Conservation (phyloP, 768 basidiomycete species). For the Boletus sensibilis region DNA sequence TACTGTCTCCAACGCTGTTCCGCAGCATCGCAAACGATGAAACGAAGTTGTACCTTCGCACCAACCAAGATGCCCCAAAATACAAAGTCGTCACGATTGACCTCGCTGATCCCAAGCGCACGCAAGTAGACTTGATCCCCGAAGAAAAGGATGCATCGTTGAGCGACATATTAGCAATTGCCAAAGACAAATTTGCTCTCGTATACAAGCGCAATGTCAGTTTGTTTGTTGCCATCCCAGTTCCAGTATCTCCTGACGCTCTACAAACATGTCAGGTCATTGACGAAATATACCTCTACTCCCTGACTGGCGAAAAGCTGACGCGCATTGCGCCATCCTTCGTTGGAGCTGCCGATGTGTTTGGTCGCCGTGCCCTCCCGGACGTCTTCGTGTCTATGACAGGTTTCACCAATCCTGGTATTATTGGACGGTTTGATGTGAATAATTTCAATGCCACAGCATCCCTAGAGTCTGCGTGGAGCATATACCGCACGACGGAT, state of each 20-base stretch:
- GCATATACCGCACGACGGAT: conserved; percentile 53
- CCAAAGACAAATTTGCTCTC: conserved; percentile 55
- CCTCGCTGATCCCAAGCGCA: conserved; percentile 46
- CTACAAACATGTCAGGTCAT: conserved; percentile 48
- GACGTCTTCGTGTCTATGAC: conserved; percentile 65
- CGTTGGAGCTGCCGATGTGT: conserved; percentile 61
- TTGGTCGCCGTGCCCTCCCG: conserved; percentile 48
- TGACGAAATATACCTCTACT: conserved; percentile 76
- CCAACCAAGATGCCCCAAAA: conserved; percentile 64
- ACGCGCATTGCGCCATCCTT: conserved; percentile 61
- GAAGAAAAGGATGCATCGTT: conserved; percentile 66
- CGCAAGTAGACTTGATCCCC: conserved; percentile 60
- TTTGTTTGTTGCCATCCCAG: conserved; percentile 1
- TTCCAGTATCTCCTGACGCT: conserved; percentile 3
- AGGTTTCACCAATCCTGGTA: conserved; percentile 73
- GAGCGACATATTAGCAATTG: conserved; percentile 46
- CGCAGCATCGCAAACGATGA: conserved; percentile 64
- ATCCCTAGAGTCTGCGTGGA: conserved; percentile 52
- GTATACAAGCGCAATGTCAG: conserved; percentile 73
- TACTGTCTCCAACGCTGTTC: conserved; percentile 2
- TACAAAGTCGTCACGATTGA: conserved; percentile 68
- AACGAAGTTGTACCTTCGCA: conserved; percentile 58
- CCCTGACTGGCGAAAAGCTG: conserved; percentile 50
- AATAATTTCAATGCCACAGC: conserved; percentile 18
- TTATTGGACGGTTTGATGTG: conserved; percentile 64